These are phyloP conservation scores for Wickerhamiella spandovensis DNA, from an alignment of 805 yeast species.

Conservation along the genomic window DNA sequence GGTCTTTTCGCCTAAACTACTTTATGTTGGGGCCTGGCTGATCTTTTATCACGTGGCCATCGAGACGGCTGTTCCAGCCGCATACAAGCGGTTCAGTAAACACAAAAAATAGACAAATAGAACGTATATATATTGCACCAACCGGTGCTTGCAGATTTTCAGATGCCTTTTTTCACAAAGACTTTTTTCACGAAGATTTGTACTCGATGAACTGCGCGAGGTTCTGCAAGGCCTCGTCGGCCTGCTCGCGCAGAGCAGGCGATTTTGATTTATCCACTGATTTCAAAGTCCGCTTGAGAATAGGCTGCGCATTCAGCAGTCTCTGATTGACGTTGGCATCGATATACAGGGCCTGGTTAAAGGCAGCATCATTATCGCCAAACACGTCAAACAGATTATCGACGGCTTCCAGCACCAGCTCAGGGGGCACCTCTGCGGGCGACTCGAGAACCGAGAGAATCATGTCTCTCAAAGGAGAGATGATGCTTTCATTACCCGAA, in stretches of 20 bases:
- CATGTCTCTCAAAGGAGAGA: conserved; percentile 4
- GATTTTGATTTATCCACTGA: conserved; percentile 53
- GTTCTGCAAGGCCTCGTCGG: conserved; percentile 54
- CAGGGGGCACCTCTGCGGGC: conserved; percentile 23
- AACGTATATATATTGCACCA: no score
- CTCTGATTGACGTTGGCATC: conserved; percentile 30
- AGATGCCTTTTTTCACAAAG: no score
- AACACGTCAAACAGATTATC: conserved; percentile 65
- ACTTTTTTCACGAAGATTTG: conserved; percentile 27
- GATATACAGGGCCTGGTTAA: conserved; percentile 49
- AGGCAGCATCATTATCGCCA: conserved; percentile 56
- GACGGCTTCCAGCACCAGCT: conserved; percentile 43
- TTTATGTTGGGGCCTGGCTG: conserved; percentile 69
- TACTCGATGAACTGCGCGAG: conserved; percentile 67
- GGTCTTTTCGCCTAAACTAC: conserved; percentile 84
- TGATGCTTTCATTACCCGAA: not conserved
- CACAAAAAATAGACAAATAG: not conserved
- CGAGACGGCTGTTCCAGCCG: conserved; percentile 4
- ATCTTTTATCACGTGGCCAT: conserved; percentile 19
- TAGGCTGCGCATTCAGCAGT: conserved; percentile 33
- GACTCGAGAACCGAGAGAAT: conserved; percentile 9
- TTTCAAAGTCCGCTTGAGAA: conserved; percentile 42
- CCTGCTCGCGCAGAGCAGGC: conserved; percentile 42
- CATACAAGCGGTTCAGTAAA: not conserved
- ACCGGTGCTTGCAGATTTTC: no score